Percentiles rank a stretch among this genome's conserved stretches.
Evolutionary conservation across 768 basidiomycete genomes (phyloP).

Genomic region (Lentinula aciculospora): DNA sequence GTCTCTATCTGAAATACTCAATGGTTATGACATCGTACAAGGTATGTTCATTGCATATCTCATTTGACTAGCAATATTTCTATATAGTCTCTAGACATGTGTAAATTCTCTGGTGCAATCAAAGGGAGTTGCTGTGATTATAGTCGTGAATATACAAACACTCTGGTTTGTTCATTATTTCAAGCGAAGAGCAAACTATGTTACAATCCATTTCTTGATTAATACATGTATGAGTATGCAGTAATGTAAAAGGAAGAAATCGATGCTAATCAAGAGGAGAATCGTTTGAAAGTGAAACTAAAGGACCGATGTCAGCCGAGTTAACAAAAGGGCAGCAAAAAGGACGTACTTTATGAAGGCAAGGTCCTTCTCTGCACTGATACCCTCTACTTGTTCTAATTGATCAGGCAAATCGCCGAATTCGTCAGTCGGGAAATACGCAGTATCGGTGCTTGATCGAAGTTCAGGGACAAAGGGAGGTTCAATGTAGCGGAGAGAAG

Average conservation of each 20-base stretch:
- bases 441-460: conserved; percentile 88
- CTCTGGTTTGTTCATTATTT: too few species aligned
- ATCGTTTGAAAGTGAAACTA: conserved; percentile 86
- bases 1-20: too few species aligned
- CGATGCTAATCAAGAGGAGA: conserved; percentile 12
- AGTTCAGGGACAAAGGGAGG: conserved; percentile 95
- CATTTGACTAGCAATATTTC: too few species aligned
- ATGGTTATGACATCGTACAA: too few species aligned
- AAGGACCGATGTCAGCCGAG: conserved; percentile 7
- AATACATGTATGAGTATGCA: conserved; percentile 1
- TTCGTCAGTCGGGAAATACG: conserved; percentile 96
- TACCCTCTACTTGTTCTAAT: conserved; percentile 53
- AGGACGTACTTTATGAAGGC: conserved; percentile 60
- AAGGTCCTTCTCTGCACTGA: conserved; percentile 62
- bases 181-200: too few species aligned
- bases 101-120: too few species aligned
- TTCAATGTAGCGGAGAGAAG: conserved; percentile 83
- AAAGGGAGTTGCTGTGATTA: too few species aligned
- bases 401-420: conserved; percentile 65
- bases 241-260: neutral
- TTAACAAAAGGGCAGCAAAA: neutral
- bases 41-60: too few species aligned
- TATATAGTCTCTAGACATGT: too few species aligned
- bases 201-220: conserved; percentile 3
- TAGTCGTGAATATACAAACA: too few species aligned